Percentiles rank a stretch among this genome's conserved stretches.
Evolutionary conservation across 2,329 filamentous ascomycete species (phyloP).

Genomic region (Curvularia verruculosa): DNA sequence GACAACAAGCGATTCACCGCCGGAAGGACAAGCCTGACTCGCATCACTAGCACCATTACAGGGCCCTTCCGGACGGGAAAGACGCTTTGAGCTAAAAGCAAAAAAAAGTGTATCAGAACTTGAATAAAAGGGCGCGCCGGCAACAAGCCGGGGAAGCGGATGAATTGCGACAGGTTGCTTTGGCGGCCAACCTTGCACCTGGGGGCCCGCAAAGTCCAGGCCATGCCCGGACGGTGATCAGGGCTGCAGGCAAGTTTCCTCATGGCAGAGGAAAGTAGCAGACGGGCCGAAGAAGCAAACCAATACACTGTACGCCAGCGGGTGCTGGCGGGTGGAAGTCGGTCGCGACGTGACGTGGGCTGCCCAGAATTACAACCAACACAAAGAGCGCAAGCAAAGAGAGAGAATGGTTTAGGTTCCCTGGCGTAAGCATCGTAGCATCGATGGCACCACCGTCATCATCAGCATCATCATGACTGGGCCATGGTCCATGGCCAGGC

Average conservation of each 20-base stretch:
- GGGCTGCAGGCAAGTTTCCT: slow-evolving; percentile 6
- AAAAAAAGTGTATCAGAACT: slow-evolving; percentile 32
- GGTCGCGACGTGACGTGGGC: slow-evolving; percentile 17
- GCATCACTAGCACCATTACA: slow-evolving; percentile 25
- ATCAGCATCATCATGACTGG: neutral
- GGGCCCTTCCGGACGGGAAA: slow-evolving; percentile 14
- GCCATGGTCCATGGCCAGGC: neutral
- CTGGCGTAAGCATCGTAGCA: slow-evolving; percentile 9
- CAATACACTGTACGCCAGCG: slow-evolving; percentile 9
- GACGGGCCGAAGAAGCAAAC: slow-evolving; percentile 23
- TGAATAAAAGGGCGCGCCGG: slow-evolving; percentile 18
- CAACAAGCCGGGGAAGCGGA: slow-evolving; percentile 37
- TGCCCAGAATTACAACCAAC: slow-evolving; percentile 2
- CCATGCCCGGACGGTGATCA: slow-evolving; percentile 36
- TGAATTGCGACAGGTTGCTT: slow-evolving; percentile 41
- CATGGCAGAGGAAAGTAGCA: slow-evolving; percentile 6
- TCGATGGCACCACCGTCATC: neutral
- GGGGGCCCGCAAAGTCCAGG: slow-evolving; percentile 33
- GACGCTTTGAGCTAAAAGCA: slow-evolving; percentile 40
- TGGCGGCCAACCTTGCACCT: slow-evolving; percentile 35
- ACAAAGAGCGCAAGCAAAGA: neutral
- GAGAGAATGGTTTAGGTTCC: slow-evolving; percentile 7
- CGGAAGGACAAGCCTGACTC: slow-evolving; percentile 34
- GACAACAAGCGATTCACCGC: slow-evolving; percentile 26
- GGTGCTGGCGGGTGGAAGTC: neutral